phyloP scores from a whole-genome alignment of 345 rosid genomes.

The Durio zibethinus region DNA sequence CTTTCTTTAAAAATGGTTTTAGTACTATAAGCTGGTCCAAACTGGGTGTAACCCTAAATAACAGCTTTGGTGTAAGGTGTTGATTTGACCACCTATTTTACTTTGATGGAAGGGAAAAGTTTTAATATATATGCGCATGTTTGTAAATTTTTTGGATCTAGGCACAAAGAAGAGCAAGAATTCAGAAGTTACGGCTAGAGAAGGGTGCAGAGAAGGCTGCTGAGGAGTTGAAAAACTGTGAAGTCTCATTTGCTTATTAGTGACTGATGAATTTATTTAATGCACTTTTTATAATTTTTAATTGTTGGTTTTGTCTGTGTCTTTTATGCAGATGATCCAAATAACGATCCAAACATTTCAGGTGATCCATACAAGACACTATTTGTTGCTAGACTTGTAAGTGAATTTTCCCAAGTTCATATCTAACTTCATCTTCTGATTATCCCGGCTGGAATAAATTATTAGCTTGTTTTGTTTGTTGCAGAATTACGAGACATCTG shows the following conservation, averaged over 20 bases:
- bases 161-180: constrained; percentile 74
- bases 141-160: constrained; percentile 17
- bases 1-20: not conserved
- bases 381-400: constrained; percentile 92
- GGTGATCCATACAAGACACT: constrained; percentile 99
- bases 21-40: not conserved
- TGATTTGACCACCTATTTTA: not conserved
- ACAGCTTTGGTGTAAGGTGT: not conserved
- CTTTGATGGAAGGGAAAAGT: not conserved
- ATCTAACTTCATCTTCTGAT: constrained; percentile 14
- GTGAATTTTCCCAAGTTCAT: constrained; percentile 20
- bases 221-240: constrained; percentile 77
- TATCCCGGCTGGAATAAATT: constrained; percentile 11
- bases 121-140: not conserved
- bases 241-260: constrained; percentile 13
- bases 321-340: constrained; percentile 73
- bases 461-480: constrained; percentile 21
- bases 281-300: not conserved
- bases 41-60: not conserved
- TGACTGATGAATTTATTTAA: not conserved
- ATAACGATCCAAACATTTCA: constrained; percentile 63
- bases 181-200: constrained; percentile 70
- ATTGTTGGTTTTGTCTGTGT: constrained; percentile 1
- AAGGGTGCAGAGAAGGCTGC: constrained; percentile 85
- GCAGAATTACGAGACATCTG: constrained; percentile 96